A percentile compares a stretch with the other conserved stretches of the same genome.
Conservation (phyloP, 306 rosid species). For the Dryas drummondii region DNA sequence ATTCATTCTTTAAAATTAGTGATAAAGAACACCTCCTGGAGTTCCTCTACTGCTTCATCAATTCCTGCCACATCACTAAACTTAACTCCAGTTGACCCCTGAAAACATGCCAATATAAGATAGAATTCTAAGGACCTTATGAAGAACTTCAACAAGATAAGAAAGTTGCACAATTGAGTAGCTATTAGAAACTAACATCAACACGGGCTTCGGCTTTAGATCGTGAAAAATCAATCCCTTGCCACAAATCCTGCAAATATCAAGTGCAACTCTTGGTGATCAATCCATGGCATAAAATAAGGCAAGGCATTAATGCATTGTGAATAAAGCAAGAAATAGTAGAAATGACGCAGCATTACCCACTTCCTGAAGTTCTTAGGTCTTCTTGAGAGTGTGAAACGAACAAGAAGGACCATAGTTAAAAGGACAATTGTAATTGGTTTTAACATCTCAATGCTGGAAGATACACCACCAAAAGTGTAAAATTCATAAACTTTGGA, state of each 20-base stretch:
- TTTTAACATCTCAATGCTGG: slow-evolving; percentile 58
- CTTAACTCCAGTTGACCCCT: slow-evolving; percentile 97
- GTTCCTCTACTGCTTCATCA: slow-evolving; percentile 98
- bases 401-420: slow-evolving; percentile 91
- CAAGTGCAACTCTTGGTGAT: slow-evolving; percentile 29
- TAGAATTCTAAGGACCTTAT: slow-evolving; percentile 25
- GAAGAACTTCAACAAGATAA: slow-evolving; percentile 17
- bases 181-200: slow-evolving; percentile 62
- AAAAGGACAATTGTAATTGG: slow-evolving; percentile 65
- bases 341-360: slow-evolving; percentile 52
- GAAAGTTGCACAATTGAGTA: slow-evolving; percentile 28
- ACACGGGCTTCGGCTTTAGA: slow-evolving; percentile 99
- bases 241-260: slow-evolving; percentile 84
- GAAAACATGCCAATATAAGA: slow-evolving; percentile 36
- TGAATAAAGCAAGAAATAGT: slow-evolving; percentile 10
- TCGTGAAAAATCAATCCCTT: slow-evolving; percentile 96
- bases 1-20: background rate
- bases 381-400: slow-evolving; percentile 95
- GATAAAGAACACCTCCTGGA: slow-evolving; percentile 68
- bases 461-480: slow-evolving; percentile 70
- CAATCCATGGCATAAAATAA: slow-evolving; percentile 26
- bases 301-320: slow-evolving; percentile 12
- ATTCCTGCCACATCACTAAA: slow-evolving; percentile 95
- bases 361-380: slow-evolving; percentile 98
- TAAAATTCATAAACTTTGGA: slow-evolving; percentile 61